phyloP scores from a whole-genome alignment of 2,329 filamentous ascomycete species.

The Cladosporium austrohemisphaericum region DNA sequence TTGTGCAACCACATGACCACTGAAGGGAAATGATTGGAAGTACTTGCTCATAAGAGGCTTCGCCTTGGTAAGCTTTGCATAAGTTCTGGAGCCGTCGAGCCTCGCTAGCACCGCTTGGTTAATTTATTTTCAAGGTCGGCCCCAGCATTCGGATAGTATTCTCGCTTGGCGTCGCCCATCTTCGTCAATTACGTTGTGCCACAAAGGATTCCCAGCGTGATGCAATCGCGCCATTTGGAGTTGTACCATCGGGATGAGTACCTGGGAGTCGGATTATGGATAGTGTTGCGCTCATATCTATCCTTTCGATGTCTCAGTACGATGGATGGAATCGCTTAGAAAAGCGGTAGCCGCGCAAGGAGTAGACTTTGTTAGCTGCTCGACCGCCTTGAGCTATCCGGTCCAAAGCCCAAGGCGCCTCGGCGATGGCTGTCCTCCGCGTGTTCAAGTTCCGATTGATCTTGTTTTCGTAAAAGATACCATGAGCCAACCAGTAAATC shows the following conservation, averaged over 20 bases:
- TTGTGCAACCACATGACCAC: background rate
- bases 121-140: background rate
- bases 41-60: background rate
- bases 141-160: background rate
- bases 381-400: no score
- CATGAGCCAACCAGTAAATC: background rate
- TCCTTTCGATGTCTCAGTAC: no score
- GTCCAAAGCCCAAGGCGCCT: no score
- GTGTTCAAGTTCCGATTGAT: no score
- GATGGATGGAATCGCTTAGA: no score
- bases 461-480: no score
- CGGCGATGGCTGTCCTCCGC: no score
- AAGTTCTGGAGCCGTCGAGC: background rate
- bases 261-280: no score
- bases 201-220: background rate
- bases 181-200: slow-evolving; percentile 1
- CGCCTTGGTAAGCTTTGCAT: slow-evolving; percentile 11
- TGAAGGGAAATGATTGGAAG: background rate
- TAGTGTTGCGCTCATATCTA: no score
- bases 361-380: no score
- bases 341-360: no score
- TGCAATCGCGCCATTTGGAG: background rate
- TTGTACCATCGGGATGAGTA: no score
- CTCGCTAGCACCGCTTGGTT: slow-evolving; percentile 2
- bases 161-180: background rate